Evolutionary conservation across 371 early-diverging fungal species (phyloP), one percentile per base, ranked within the genome.

Genomic region (Mortierella sp.): DNA sequence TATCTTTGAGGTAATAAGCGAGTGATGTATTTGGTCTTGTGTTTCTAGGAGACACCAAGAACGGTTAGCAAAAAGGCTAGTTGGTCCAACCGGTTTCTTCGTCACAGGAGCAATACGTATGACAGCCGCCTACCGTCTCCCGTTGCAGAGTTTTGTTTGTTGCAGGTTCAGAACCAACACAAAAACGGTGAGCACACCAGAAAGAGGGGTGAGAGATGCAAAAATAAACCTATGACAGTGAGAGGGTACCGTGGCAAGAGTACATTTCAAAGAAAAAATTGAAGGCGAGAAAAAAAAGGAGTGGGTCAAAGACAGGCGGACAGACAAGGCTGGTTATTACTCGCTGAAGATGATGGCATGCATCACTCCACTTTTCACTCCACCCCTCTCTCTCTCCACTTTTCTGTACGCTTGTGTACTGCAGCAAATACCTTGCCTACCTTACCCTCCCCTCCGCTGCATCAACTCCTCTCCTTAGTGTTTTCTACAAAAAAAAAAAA

Each of bases 301-400:
- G 32, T 29, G 12, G 4, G 41, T 5, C 41, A 41, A 41, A 5
- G 5, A 41, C 41, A 41, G 41, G 4, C 41, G 41, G 41, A 5
- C 41, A 41, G 41, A 14, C 60, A 65, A 65, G 21, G 41, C 68
- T 21, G 68, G 24, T 10, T 68, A 10, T 68, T 68, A 68, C 68
- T 68, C 41, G 68, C 41, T 68, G 38, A 11, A 68, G 18, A 68
- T 68, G 68, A 68, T 38, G 68, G 68, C 43, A 68, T 68, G 41
- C 41, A 41, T 41, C 21, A 51, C 49, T 49, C 49, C 49, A 49
- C 18, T 49, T 16, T 10, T 32, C 60, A 3, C 63, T 60, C 49
- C 51, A 21, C 21, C 58, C 12, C 29, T 58, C 58, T 7, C 16
- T 4, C 63, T 63, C 38, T 68, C 68, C 38, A 68, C 43, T 21